These are phyloP conservation scores for Blastocystis sp. DNA, from an alignment of 352 stramenopile genomes.

Conservation along the genomic window DNA sequence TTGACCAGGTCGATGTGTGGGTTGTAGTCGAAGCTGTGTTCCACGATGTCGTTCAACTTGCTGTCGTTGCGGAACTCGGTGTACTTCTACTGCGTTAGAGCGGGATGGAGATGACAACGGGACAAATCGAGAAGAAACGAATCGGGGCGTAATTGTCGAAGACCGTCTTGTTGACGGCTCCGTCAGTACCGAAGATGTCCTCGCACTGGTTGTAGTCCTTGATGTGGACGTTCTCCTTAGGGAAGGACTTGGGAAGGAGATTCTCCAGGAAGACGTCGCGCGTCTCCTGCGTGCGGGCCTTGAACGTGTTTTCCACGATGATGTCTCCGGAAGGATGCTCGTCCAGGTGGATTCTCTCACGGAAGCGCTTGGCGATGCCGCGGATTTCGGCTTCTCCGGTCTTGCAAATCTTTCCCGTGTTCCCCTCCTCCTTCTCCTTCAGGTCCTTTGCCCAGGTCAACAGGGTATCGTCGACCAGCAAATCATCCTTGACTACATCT, in stretches of 20 bases:
- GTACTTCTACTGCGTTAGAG: conserved; percentile 44
- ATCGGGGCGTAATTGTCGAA: conserved; percentile 38
- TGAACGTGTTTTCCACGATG: conserved; percentile 49
- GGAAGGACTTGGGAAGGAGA: conserved; percentile 22
- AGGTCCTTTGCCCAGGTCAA: conserved; percentile 39
- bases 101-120: not conserved
- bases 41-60: not conserved
- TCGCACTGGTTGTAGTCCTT: not conserved
- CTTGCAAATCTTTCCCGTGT: conserved; percentile 33
- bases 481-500: not conserved
- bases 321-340: conserved; percentile 6
- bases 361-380: conserved; percentile 19
- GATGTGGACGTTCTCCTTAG: conserved; percentile 13
- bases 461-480: conserved; percentile 8
- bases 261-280: conserved; percentile 44
- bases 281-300: conserved; percentile 58
- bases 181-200: conserved; percentile 28
- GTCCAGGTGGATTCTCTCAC: conserved; percentile 35
- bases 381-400: conserved; percentile 56
- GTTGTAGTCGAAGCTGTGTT: conserved; percentile 27
- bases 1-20: not conserved
- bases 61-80: not conserved
- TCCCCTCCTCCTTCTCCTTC: not conserved
- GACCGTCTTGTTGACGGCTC: conserved; percentile 1
- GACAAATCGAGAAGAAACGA: conserved; percentile 64